A percentile compares a stretch with the other conserved stretches of the same genome.
These are phyloP conservation scores for Simplicillium aogashimaense DNA, from an alignment of 2,329 filamentous ascomycete species.

Conservation along the genomic window DNA sequence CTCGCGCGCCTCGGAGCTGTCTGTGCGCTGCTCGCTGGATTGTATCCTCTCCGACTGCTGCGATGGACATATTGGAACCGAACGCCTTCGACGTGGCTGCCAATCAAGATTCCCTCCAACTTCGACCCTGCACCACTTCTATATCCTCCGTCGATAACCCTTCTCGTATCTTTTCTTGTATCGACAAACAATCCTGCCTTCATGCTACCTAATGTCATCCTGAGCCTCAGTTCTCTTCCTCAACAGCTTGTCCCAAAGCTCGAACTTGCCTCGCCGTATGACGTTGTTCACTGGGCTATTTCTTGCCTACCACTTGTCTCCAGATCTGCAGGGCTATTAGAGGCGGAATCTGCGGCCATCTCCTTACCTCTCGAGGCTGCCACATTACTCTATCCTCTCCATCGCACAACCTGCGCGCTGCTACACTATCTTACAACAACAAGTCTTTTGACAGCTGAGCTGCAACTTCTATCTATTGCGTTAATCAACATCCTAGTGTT, in stretches of 20 bases:
- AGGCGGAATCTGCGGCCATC: slow-evolving; percentile 9
- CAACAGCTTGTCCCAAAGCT: slow-evolving; percentile 59
- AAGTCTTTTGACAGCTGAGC: slow-evolving; percentile 75
- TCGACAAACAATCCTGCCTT: slow-evolving; percentile 49
- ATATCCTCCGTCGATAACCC: slow-evolving; percentile 69
- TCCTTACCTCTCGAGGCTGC: slow-evolving; percentile 45
- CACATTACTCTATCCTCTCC: slow-evolving; percentile 68
- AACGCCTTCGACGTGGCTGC: slow-evolving; percentile 24
- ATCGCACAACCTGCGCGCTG: slow-evolving; percentile 64
- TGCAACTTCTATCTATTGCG: slow-evolving; percentile 75
- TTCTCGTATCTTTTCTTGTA: slow-evolving; percentile 68
- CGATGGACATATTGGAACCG: slow-evolving; percentile 34
- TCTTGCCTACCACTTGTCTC: slow-evolving; percentile 56
- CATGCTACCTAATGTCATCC: slow-evolving; percentile 70
- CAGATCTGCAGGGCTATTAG: slow-evolving; percentile 28
- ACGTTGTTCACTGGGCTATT: slow-evolving; percentile 68
- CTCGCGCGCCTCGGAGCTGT: slow-evolving; percentile 26
- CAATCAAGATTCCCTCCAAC: slow-evolving; percentile 53
- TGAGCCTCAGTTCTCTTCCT: slow-evolving; percentile 70
- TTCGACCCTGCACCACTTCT: slow-evolving; percentile 90
- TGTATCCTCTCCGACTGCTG: slow-evolving; percentile 51
- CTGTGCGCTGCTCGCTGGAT: slow-evolving; percentile 28
- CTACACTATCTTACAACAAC: slow-evolving; percentile 78
- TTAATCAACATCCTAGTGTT: slow-evolving; percentile 76
- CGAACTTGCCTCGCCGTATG: slow-evolving; percentile 45